Evolutionary conservation across 2,329 filamentous ascomycete genomes (phyloP).

Genomic region (Colletotrichum ledebouriae): DNA sequence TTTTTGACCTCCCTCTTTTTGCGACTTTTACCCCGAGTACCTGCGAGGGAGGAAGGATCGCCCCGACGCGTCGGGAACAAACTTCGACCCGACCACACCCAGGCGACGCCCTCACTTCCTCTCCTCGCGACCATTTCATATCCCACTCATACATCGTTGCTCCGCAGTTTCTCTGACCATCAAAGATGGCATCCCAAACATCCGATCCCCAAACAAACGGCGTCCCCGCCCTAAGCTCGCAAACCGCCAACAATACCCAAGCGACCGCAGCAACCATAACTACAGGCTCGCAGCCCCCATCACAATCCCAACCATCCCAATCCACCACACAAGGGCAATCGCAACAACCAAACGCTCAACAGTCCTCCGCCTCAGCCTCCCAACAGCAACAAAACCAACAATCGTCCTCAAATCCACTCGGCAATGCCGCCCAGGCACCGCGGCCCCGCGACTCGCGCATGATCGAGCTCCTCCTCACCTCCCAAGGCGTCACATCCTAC

Average conservation of each 20-base stretch:
- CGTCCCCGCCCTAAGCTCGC: conserved; percentile 55
- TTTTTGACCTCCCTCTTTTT: neutral
- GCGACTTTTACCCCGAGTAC: neutral
- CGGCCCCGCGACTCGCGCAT: conserved; percentile 84
- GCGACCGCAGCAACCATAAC: conserved; percentile 48
- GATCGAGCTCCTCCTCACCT: conserved; percentile 83
- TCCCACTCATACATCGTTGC: neutral
- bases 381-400: conserved; percentile 24
- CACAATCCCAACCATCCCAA: conserved; percentile 39
- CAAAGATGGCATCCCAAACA: conserved; percentile 49
- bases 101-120: conserved; percentile 17
- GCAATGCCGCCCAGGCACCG: conserved; percentile 57
- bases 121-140: neutral
- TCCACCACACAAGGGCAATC: conserved; percentile 42
- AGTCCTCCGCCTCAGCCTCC: conserved; percentile 6
- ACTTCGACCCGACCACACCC: neutral
- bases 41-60: neutral
- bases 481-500: conserved; percentile 83
- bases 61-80: conserved; percentile 11
- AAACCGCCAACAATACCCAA: conserved; percentile 55
- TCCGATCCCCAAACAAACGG: conserved; percentile 67
- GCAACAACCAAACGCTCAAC: conserved; percentile 34
- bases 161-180: neutral
- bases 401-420: conserved; percentile 39
- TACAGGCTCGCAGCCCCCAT: conserved; percentile 33